A percentile compares a stretch with the other conserved stretches of the same genome.
Evolutionary conservation across 2,329 filamentous ascomycete genomes (phyloP).

Genomic region (Cladosporium sp.): DNA sequence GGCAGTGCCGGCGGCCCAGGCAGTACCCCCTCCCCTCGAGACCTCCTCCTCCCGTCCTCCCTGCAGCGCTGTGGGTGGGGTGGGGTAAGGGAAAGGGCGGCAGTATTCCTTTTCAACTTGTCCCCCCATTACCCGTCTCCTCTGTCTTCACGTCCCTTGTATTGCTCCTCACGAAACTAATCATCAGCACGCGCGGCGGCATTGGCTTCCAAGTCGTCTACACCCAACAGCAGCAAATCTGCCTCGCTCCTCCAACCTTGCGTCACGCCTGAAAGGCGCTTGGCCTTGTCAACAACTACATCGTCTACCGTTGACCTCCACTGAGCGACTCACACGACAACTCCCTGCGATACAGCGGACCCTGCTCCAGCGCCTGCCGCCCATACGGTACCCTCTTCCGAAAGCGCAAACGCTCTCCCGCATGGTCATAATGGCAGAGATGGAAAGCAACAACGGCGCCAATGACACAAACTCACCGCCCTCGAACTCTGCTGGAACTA

Average conservation of each 20-base stretch:
- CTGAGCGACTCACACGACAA: neutral
- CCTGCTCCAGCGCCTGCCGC: neutral
- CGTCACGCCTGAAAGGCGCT: slow-evolving; percentile 12
- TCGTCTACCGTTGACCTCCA: slow-evolving; percentile 15
- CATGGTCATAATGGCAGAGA: slow-evolving; percentile 15
- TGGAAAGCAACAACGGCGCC: slow-evolving; percentile 37
- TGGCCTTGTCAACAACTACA: slow-evolving; percentile 13
- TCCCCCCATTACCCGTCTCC: neutral
- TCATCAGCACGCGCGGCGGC: neutral
- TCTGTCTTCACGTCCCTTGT: neutral
- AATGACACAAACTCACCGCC: neutral
- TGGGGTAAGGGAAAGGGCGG: slow-evolving; percentile 6
- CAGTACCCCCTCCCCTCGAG: neutral
- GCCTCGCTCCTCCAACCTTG: slow-evolving; percentile 12
- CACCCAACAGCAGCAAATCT: slow-evolving; percentile 9
- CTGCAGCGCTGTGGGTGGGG: slow-evolving; percentile 3
- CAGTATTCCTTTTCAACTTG: neutral
- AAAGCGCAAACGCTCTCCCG: neutral
- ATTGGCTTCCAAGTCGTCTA: neutral
- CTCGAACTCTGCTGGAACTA: slow-evolving; percentile 43
- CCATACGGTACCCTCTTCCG: neutral
- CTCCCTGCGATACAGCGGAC: neutral
- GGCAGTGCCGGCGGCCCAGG: neutral
- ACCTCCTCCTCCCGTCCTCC: neutral
- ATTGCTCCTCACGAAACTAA: neutral